Conservation (phyloP, 306 rosid species). For the Quercus cerris region DNA sequence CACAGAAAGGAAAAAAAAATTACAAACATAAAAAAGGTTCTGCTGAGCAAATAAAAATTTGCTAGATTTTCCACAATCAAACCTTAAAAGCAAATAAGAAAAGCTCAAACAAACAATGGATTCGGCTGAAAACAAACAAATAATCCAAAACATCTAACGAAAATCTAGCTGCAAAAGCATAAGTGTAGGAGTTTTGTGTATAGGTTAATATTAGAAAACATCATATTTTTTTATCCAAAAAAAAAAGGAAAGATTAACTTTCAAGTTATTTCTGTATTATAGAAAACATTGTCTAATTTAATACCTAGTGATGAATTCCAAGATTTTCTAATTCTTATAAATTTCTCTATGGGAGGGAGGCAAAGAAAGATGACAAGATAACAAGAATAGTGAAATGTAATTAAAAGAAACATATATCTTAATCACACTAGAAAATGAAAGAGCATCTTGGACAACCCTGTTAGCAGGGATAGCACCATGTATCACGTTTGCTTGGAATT, state of each 20-base stretch:
- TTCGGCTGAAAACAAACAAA: background rate
- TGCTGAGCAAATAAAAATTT: background rate
- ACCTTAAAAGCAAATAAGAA: background rate
- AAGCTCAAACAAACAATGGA: background rate
- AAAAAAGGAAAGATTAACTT: background rate
- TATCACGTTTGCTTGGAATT: background rate
- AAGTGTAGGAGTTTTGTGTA: background rate
- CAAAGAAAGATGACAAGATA: background rate
- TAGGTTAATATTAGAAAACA: background rate
- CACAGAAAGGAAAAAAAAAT: background rate
- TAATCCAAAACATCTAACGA: background rate
- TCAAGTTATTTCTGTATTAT: background rate
- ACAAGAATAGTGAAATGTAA: background rate
- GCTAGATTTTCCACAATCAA: background rate
- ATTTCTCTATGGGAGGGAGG: background rate
- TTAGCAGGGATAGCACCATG: background rate
- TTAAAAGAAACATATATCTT: background rate
- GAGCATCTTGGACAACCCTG: background rate
- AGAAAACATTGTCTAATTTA: background rate
- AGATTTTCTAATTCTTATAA: background rate
- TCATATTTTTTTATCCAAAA: background rate
- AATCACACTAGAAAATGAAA: background rate
- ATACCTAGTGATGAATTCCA: constrained; percentile 6
- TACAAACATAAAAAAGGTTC: background rate
- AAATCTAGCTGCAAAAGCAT: background rate